Evolutionary conservation across 2,329 filamentous ascomycete species (phyloP).

Genomic region (Dactylellina cionopaga): DNA sequence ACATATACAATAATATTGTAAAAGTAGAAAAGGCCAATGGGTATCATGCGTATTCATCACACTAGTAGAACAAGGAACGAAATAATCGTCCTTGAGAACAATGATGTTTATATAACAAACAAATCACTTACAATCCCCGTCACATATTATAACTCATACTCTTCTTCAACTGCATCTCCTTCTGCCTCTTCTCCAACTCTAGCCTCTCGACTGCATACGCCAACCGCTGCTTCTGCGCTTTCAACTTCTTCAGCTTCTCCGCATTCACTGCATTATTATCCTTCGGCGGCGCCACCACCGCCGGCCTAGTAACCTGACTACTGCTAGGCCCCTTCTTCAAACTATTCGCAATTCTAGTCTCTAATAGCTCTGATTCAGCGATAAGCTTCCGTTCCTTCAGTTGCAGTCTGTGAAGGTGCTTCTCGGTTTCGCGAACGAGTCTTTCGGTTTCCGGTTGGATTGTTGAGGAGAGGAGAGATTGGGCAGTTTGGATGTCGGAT

Average conservation of each 20-base stretch:
- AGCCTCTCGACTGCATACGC: conserved; percentile 87
- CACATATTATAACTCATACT: conserved; percentile 65
- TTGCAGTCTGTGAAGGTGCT: conserved; percentile 82
- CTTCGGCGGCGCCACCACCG: conserved; percentile 24
- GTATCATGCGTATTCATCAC: too few relatives aligned
- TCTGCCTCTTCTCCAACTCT: conserved; percentile 83
- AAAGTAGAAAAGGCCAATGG: not conserved
- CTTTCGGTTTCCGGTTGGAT: conserved; percentile 86
- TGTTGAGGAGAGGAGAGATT: conserved; percentile 84
- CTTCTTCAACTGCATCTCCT: conserved; percentile 74
- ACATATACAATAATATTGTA: not conserved
- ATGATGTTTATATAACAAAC: not conserved
- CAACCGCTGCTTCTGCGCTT: conserved; percentile 83
- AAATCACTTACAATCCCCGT: not conserved
- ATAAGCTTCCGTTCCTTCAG: conserved; percentile 85
- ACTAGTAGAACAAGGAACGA: too few relatives aligned
- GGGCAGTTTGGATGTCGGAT: conserved; percentile 80
- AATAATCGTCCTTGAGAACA: too few relatives aligned
- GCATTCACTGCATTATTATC: conserved; percentile 62
- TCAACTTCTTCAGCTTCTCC: conserved; percentile 73
- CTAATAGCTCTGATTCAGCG: conserved; percentile 82
- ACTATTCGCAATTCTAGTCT: conserved; percentile 66
- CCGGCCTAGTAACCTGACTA: conserved; percentile 52
- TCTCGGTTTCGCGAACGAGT: conserved; percentile 82
- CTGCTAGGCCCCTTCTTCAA: conserved; percentile 53